Evolutionary conservation across 2,329 filamentous ascomycete species (phyloP).

Genomic region (Xylaria sp.): DNA sequence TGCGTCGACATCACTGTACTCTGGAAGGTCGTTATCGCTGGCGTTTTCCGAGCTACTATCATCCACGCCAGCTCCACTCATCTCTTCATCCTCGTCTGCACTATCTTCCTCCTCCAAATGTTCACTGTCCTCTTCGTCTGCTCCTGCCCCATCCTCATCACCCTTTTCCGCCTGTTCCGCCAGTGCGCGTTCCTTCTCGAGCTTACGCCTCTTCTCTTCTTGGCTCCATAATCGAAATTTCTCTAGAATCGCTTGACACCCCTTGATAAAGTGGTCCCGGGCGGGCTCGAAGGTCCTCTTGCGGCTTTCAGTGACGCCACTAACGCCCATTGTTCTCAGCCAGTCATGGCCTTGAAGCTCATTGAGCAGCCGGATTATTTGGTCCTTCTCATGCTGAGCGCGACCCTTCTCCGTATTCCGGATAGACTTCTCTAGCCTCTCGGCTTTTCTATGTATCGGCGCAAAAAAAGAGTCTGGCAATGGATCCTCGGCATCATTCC

Average conservation of each 20-base stretch:
- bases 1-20: slow-evolving; percentile 71
- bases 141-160: slow-evolving; percentile 35
- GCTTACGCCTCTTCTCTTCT: slow-evolving; percentile 82
- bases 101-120: slow-evolving; percentile 23
- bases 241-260: slow-evolving; percentile 78
- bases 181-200: slow-evolving; percentile 70
- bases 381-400: slow-evolving; percentile 68
- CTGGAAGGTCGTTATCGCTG: slow-evolving; percentile 57
- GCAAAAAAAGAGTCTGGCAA: slow-evolving; percentile 59
- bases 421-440: slow-evolving; percentile 63
- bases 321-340: slow-evolving; percentile 89
- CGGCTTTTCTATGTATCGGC: slow-evolving; percentile 59
- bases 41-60: slow-evolving; percentile 36
- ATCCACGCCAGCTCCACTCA: slow-evolving; percentile 27
- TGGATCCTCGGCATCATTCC: slow-evolving; percentile 53
- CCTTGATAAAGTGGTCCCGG: slow-evolving; percentile 79
- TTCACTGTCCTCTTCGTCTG: slow-evolving; percentile 26
- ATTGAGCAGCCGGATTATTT: slow-evolving; percentile 69
- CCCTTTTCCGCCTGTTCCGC: slow-evolving; percentile 54
- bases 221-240: slow-evolving; percentile 89
- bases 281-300: slow-evolving; percentile 88
- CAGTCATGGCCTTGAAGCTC: slow-evolving; percentile 90
- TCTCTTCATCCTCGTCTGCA: slow-evolving; percentile 41
- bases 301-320: slow-evolving; percentile 78
- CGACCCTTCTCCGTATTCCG: slow-evolving; percentile 66